Percentiles rank a stretch among this genome's conserved stretches.
phyloP scores from a whole-genome alignment of 2,329 filamentous ascomycete species.

The Aspergillus spinulosporus region DNA sequence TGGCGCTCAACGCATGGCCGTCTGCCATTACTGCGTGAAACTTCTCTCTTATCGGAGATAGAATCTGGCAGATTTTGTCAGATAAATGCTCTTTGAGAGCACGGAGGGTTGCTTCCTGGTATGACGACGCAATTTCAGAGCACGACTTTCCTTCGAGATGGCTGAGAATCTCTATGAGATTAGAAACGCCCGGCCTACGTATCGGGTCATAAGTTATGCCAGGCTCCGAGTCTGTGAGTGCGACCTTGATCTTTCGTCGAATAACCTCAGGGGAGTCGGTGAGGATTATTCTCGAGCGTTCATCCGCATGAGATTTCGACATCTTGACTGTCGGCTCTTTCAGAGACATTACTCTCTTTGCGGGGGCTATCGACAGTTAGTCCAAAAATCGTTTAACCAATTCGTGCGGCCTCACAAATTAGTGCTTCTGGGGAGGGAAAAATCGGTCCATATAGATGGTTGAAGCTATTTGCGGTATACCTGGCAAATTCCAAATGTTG shows the following conservation, averaged over 20 bases:
- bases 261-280: conserved; percentile 70
- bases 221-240: conserved; percentile 71
- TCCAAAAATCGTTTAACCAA: background rate
- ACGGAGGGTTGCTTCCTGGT: conserved; percentile 51
- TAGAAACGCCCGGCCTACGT: conserved; percentile 77
- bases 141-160: conserved; percentile 58
- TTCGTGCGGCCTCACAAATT: conserved; percentile 55
- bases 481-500: conserved; percentile 94
- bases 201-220: conserved; percentile 72
- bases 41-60: conserved; percentile 37
- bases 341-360: conserved; percentile 87
- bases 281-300: conserved; percentile 76
- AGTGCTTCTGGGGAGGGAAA: conserved; percentile 70
- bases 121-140: conserved; percentile 50
- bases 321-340: conserved; percentile 78
- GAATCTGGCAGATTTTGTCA: conserved; percentile 38
- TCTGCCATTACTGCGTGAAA: conserved; percentile 33
- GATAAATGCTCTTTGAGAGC: conserved; percentile 66
- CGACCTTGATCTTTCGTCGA: conserved; percentile 65
- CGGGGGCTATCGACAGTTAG: conserved; percentile 57
- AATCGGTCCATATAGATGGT: conserved; percentile 66
- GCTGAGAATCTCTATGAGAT: conserved; percentile 77
- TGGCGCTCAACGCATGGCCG: conserved; percentile 30
- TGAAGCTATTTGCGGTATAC: conserved; percentile 84
- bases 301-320: conserved; percentile 81